Percentiles rank a stretch among this genome's conserved stretches.
These are phyloP conservation scores for Euphorbia tirucalli DNA, from an alignment of 345 rosid species.

Conservation along the genomic window DNA sequence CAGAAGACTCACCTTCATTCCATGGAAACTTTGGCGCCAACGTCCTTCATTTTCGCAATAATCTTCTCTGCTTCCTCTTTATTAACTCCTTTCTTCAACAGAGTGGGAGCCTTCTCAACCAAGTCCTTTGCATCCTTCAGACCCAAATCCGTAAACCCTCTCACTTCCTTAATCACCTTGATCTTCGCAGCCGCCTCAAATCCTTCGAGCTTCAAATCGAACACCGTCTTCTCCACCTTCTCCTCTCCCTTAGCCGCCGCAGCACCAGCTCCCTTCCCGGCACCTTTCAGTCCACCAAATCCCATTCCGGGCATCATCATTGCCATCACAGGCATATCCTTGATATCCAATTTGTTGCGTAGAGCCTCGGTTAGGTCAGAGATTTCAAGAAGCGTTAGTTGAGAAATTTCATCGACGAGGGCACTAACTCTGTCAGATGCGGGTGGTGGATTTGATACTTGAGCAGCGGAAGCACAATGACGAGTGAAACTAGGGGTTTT, in stretches of 20 bases:
- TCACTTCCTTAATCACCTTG: conserved; percentile 91
- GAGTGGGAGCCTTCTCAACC: conserved; percentile 86
- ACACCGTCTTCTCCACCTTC: conserved; percentile 62
- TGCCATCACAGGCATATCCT: conserved; percentile 81
- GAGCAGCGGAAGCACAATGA: conserved; percentile 14
- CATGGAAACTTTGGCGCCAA: conserved; percentile 81
- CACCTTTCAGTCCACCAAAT: conserved; percentile 34
- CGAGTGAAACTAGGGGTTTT: neutral
- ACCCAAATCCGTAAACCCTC: conserved; percentile 74
- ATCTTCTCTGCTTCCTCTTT: conserved; percentile 93
- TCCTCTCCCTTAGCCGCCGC: conserved; percentile 46
- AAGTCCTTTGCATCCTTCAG: conserved; percentile 94
- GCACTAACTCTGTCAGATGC: conserved; percentile 47
- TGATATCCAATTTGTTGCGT: conserved; percentile 51
- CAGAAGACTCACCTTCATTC: conserved; percentile 46
- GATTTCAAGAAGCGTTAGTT: conserved; percentile 69
- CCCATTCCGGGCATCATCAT: conserved; percentile 94
- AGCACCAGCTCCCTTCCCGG: conserved; percentile 35
- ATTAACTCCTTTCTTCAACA: conserved; percentile 83
- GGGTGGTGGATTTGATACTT: conserved; percentile 3
- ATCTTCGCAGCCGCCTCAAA: conserved; percentile 71
- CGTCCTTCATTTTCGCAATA: conserved; percentile 69
- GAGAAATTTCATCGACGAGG: conserved; percentile 65
- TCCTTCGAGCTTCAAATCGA: conserved; percentile 83
- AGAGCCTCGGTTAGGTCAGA: conserved; percentile 68